Evolutionary conservation across 2,329 filamentous ascomycete genomes (phyloP), one percentile per base, ranked within the genome.

Genomic region (Aspergillus texensis): DNA sequence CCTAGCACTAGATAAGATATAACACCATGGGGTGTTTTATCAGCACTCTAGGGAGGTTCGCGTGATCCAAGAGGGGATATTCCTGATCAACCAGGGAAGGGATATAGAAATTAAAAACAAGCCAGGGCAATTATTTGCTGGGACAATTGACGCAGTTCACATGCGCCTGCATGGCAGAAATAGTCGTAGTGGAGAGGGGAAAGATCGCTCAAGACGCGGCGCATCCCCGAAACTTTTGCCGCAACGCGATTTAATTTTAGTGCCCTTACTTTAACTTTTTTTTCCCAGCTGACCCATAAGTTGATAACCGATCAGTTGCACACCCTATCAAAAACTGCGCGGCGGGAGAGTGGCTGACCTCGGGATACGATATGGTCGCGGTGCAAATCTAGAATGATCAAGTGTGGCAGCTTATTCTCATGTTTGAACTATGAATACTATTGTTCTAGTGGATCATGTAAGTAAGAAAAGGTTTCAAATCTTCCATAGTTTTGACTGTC

Each of bases 61-160:
- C 60, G 60, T 62, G 60, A 62, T 58, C 14, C 32, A 32, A 41
- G 50, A 59, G 41, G n/a, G n/a, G 28, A 59, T 46, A 39, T 58
- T 46, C 52, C 28, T 26, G 32, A 24, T 53, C 36, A 60, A 53
- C 6, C n/a, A 32, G 36, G 36, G 34, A 43, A 30, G 48, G 32
- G 54, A 41, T 24, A n/a, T 54, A 61, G 32, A 41, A 52, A 50
- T 26, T 34, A 11, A 39, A 24, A 55, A 55, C 24, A 36, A 52
- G 48, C n/a, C 21, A 55, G 21, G 34, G 21, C 12, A 55, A 55
- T 39, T 24, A 55, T 55, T 55, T 55, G 52, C 30, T 55, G 34
- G 34, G 36, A 55, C n/a, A 55, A 55, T 55, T 55, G 34, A 39
- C 52, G 52, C 52, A 55, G 52, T 30, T 39, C 52, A 55, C 52